A percentile compares a stretch with the other conserved stretches of the same genome.
These are phyloP conservation scores for Metschnikowia noctiluminum DNA, from an alignment of 805 yeast species.

Conservation along the genomic window DNA sequence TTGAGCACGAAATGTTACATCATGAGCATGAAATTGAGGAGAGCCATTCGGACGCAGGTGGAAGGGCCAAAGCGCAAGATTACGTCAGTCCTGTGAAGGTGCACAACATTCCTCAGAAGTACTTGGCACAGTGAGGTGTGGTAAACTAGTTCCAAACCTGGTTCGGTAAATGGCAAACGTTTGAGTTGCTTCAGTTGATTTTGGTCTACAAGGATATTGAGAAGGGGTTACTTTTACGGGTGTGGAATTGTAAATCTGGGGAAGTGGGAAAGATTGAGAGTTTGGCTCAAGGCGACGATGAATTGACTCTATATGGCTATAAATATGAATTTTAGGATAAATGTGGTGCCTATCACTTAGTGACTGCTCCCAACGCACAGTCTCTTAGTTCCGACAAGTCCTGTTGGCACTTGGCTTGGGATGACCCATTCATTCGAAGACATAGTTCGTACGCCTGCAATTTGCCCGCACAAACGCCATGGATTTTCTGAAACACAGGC, in stretches of 20 bases:
- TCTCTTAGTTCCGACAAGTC: slow-evolving; percentile 55
- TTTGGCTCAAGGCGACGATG: too few relatives aligned
- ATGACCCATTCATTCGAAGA: slow-evolving; percentile 45
- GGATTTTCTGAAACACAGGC: slow-evolving; percentile 70
- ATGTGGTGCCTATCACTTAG: too few relatives aligned
- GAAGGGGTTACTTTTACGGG: too few relatives aligned
- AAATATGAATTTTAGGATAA: too few relatives aligned
- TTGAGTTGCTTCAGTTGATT: too few relatives aligned
- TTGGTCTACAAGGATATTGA: too few relatives aligned
- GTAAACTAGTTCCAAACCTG: not conserved
- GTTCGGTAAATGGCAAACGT: not conserved
- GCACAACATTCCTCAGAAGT: slow-evolving; percentile 33
- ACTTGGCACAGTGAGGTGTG: slow-evolving; percentile 12
- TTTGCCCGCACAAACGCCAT: slow-evolving; percentile 54
- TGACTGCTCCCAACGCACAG: slow-evolving; percentile 46
- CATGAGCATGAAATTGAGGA: slow-evolving; percentile 84
- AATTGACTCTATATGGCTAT: too few relatives aligned
- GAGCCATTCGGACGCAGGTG: slow-evolving; percentile 30
- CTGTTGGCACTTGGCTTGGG: slow-evolving; percentile 47
- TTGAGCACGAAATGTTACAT: slow-evolving; percentile 80
- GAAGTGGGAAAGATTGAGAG: too few relatives aligned
- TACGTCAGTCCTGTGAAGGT: slow-evolving; percentile 28
- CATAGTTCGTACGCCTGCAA: slow-evolving; percentile 67
- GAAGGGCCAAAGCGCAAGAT: slow-evolving; percentile 28
- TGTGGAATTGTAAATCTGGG: too few relatives aligned